Evolutionary conservation across 495 filamentous ascomycete genomes (phyloP), one percentile per base, ranked within the genome.

Genomic region (Talaromyces proteolyticus): DNA sequence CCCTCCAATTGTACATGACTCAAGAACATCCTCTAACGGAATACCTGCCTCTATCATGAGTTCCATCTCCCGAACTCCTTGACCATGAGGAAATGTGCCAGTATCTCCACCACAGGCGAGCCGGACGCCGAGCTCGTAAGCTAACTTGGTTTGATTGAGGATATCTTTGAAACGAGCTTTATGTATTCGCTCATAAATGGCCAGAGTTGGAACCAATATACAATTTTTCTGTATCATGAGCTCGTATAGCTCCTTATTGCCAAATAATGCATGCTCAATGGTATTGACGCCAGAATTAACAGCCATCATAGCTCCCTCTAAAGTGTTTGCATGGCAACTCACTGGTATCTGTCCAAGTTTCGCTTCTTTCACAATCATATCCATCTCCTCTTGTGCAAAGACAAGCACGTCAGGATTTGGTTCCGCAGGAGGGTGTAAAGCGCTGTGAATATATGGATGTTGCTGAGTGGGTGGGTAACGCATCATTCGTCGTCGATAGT

Each of bases 61-160:
- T 55, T 79, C 76, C 36, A 79, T 26, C 57, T 79, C 76, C 0
- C 73, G 47, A 1, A 50, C 66, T 48, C 77, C 77, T 29, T 74
- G 62, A 0, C 77, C 77, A 39, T 80, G 77, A 22, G 67, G 54
- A 51, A 77, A 74, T 0, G 70, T 60, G 1, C 77, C 77, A 3
- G 73, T 79, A 44, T 79, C 77, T 1, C 75, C 76, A 2, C 76
- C 77, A 47, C 56, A 57, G n/a, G 63, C 63, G 1, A 80, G 25
- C 46, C 66, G 64, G 34, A 80, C 67, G 0, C 76, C 76, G 5
- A n/a, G 23, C 39, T 75, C 65, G 17, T 52, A 63, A 6, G 59
- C 65, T 12, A 58, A 55, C 50, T 65, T 68, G 6, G 62, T 57
- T 23, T 68, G 63, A 1, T 39, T 55, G 18, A 68, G 41, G 11